These are phyloP conservation scores for Tolypocladium tropicale DNA, from an alignment of 2,329 filamentous ascomycete species.

Conservation along the genomic window DNA sequence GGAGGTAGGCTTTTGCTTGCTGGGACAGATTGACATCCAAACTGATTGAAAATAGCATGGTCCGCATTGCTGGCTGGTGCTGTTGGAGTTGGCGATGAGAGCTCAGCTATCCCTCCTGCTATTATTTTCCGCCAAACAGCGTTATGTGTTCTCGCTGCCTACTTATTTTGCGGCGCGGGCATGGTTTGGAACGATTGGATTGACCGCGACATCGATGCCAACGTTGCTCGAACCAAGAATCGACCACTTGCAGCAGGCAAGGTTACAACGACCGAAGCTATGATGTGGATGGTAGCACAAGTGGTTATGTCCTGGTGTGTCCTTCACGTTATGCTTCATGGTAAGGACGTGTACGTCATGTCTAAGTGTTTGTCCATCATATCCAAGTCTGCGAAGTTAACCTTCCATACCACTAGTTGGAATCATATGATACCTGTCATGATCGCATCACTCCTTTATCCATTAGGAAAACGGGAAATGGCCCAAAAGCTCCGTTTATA, in stretches of 20 bases:
- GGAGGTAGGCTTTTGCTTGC: not conserved
- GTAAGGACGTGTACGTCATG: not conserved
- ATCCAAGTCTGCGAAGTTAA: not conserved
- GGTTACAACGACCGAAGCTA: conserved; percentile 12
- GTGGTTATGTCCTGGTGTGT: not conserved
- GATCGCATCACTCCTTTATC: conserved; percentile 10
- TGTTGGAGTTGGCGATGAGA: not conserved
- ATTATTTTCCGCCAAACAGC: conserved; percentile 12
- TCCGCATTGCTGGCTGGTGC: not conserved
- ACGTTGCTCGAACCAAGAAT: conserved; percentile 16
- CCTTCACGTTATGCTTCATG: not conserved
- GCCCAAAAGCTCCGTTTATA: conserved; percentile 10
- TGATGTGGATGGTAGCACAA: conserved; percentile 1
- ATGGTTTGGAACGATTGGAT: conserved; percentile 21
- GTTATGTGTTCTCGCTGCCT: conserved; percentile 12
- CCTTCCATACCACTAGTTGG: conserved; percentile 6
- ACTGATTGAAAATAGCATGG: not conserved
- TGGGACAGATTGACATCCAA: not conserved
- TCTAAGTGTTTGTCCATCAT: not conserved
- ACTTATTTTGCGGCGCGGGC: conserved; percentile 16
- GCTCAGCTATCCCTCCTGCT: not conserved
- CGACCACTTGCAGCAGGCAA: conserved; percentile 14
- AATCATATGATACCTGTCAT: conserved; percentile 10
- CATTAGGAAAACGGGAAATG: conserved; percentile 11
- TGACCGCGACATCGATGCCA: conserved; percentile 16